Base-by-base conservation (phyloP, 495 filamentous ascomycete species). In the Penicillium turbatum region DNA sequence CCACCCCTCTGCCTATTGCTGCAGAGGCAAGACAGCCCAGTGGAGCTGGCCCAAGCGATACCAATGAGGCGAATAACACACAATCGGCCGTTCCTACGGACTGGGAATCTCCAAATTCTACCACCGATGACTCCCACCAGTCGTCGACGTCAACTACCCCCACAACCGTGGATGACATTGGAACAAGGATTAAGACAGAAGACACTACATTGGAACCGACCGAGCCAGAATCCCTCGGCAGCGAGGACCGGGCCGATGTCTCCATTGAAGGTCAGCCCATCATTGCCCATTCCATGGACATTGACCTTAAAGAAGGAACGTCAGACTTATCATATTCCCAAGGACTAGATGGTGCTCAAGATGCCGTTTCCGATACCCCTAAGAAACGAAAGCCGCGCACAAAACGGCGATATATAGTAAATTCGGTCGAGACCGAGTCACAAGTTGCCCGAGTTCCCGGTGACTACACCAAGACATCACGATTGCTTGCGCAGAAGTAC, bases 381-480 rank as follows among this genome's bases (percentile, higher is more conserved):
- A 67, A 64, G 24, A 59, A 49, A 38, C 48, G 56, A 6, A 63
- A 62, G 29, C 52, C 55, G 30, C 47, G 55, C 12, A 55, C 62
- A 26, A 71, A 67, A 53, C 55, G 60, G 35, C 50, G 62, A 35
- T 51, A 42, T 37, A 50, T 80, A 6, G 53, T 77, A 27, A 60
- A 72, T 19, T 76, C 76, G 0, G 72, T 76, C 31, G 78, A 79
- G 48, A 64, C 68, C 17, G 70, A 75, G 27, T 52, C 57, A n/a
- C 60, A 72, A 11, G 55, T 71, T 17, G 65, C 74, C 59, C 75
- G 86, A 40, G 68, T 77, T 0, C 89, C 88, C 0, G 87, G 89
- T 0, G 89, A 95, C 64, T 92, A 92, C 64, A 84, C 84, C 47
- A 85, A 87, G 29, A 92, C 88, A 0, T 77, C 82, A 1, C 69